phyloP scores from a whole-genome alignment of 2,329 filamentous ascomycete species.

The Zymoseptoria pseudotritici region DNA sequence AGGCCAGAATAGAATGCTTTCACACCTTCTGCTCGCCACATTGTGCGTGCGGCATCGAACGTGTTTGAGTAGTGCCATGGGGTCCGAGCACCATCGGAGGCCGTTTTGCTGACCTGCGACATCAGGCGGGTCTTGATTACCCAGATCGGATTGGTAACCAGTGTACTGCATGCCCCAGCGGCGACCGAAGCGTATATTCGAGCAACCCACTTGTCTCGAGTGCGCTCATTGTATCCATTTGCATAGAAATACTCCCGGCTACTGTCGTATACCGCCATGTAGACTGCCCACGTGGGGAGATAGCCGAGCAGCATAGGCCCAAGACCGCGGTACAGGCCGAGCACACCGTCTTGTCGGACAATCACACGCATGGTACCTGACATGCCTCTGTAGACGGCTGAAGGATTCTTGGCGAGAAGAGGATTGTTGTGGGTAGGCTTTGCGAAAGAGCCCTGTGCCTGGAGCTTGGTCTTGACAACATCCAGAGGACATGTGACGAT shows the following conservation, averaged over 20 bases:
- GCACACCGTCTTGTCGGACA: constrained; percentile 77
- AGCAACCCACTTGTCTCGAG: constrained; percentile 62
- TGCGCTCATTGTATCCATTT: constrained; percentile 31
- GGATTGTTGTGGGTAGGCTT: constrained; percentile 21
- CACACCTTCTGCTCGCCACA: constrained; percentile 87
- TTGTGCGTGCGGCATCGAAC: constrained; percentile 85
- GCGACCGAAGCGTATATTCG: constrained; percentile 85
- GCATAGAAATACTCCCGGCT: constrained; percentile 68
- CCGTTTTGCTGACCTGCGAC: constrained; percentile 68
- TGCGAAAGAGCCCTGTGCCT: constrained; percentile 83
- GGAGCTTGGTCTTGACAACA: constrained; percentile 97
- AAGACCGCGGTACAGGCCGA: constrained; percentile 85
- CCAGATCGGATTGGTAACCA: constrained; percentile 97
- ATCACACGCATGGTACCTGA: constrained; percentile 80
- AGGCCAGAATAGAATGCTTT: constrained; percentile 91
- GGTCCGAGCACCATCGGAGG: constrained; percentile 50
- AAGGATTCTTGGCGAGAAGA: not conserved
- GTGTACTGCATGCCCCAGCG: constrained; percentile 84
- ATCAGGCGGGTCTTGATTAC: constrained; percentile 97
- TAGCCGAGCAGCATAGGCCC: constrained; percentile 94
- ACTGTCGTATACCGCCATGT: constrained; percentile 92
- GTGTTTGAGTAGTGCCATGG: constrained; percentile 90
- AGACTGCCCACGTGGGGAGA: constrained; percentile 95
- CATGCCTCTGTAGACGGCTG: constrained; percentile 67
- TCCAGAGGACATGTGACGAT: constrained; percentile 94